A percentile compares a stretch with the other conserved stretches of the same genome.
These are phyloP conservation scores for Cyclotella cryptica DNA, from an alignment of 108 stramenopile species.

Conservation along the genomic window DNA sequence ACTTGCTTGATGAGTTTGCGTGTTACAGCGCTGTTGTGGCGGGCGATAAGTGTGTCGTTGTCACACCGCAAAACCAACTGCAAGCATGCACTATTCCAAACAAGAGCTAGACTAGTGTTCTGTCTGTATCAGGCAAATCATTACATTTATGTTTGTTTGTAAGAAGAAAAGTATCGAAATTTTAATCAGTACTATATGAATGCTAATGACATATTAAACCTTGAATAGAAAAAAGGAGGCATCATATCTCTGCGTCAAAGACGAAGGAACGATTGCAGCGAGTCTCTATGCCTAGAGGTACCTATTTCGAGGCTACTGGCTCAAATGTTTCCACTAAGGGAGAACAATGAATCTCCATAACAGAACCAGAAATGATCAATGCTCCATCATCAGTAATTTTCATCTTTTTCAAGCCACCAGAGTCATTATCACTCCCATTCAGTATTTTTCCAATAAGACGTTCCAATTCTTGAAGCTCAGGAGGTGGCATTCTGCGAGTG, in stretches of 20 bases:
- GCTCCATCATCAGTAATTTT: conserved; percentile 17
- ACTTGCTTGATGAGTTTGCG: conserved; percentile 29
- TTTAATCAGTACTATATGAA: too few species aligned
- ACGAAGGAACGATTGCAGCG: background rate
- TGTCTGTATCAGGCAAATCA: too few species aligned
- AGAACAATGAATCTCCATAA: conserved; percentile 21
- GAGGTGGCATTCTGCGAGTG: conserved; percentile 27
- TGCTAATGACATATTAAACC: too few species aligned
- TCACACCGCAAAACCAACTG: conserved; percentile 28
- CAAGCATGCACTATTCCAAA: conserved; percentile 19
- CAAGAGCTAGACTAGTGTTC: background rate
- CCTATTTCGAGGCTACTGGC: conserved; percentile 16
- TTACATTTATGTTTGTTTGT: background rate
- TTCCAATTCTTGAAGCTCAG: conserved; percentile 27
- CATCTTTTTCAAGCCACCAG: conserved; percentile 25
- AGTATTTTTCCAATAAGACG: conserved; percentile 8
- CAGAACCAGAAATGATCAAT: conserved; percentile 28
- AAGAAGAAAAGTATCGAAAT: background rate
- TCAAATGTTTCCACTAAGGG: conserved; percentile 25
- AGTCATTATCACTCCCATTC: conserved; percentile 14
- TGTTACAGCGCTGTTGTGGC: conserved; percentile 33
- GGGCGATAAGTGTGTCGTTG: conserved; percentile 11
- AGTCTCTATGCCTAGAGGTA: background rate
- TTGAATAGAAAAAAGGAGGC: too few species aligned
- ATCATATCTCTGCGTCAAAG: too few species aligned